These are phyloP conservation scores for Phaeosphaeria sp. DNA, from an alignment of 2,329 filamentous ascomycete species.

Conservation along the genomic window DNA sequence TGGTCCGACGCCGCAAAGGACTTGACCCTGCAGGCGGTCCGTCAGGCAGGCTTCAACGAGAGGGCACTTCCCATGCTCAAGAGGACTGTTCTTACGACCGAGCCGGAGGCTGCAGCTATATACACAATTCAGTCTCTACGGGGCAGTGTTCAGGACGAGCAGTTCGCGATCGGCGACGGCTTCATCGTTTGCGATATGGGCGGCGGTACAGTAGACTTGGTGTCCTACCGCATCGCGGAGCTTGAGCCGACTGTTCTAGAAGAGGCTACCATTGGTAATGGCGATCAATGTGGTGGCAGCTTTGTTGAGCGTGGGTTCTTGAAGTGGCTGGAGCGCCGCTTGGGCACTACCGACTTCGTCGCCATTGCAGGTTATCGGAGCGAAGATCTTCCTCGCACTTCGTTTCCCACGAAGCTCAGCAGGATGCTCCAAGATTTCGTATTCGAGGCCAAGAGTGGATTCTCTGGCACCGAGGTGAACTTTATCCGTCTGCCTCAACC, in stretches of 20 bases:
- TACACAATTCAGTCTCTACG: constrained; percentile 27
- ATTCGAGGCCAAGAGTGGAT: constrained; percentile 25
- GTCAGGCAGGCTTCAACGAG: constrained; percentile 27
- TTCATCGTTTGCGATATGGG: constrained; percentile 42
- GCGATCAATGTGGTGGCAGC: constrained; percentile 36
- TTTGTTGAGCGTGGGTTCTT: constrained; percentile 36
- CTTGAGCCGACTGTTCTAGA: constrained; percentile 20
- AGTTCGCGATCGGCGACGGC: constrained; percentile 22
- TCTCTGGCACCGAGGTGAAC: constrained; percentile 24
- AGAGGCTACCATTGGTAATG: constrained; percentile 30
- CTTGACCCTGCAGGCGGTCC: constrained; percentile 22
- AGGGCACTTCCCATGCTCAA: constrained; percentile 12
- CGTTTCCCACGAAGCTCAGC: constrained; percentile 11
- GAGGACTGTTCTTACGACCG: constrained; percentile 9
- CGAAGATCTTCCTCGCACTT: constrained; percentile 18
- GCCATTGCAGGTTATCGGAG: constrained; percentile 21
- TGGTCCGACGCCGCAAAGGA: constrained; percentile 35
- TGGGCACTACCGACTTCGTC: constrained; percentile 27
- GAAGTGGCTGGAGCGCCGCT: constrained; percentile 25
- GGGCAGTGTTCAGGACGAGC: constrained; percentile 12
- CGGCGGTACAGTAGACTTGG: constrained; percentile 38
- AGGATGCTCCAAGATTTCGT: constrained; percentile 32
- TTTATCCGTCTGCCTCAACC: constrained; percentile 23
- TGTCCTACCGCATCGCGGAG: constrained; percentile 25
- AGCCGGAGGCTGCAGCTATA: constrained; percentile 39